Evolutionary conservation across 2,329 filamentous ascomycete genomes (phyloP).

Genomic region (Penicillium sp.): DNA sequence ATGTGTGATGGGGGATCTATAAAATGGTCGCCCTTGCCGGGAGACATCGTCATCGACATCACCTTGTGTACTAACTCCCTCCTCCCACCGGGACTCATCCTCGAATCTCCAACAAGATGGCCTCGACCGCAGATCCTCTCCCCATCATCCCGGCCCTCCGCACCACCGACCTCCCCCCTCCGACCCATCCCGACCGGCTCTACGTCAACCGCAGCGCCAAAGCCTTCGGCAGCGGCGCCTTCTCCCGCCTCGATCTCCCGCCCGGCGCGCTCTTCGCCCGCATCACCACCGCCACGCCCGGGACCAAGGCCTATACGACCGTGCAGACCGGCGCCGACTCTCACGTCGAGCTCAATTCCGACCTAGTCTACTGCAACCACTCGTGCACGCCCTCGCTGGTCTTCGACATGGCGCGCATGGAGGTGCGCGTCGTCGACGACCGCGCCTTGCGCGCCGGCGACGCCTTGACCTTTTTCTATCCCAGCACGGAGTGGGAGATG

Average conservation of each 20-base stretch:
- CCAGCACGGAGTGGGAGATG: slow-evolving; percentile 52
- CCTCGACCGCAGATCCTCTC: slow-evolving; percentile 21
- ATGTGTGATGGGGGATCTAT: no score
- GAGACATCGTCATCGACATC: neutral
- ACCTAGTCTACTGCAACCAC: slow-evolving; percentile 58
- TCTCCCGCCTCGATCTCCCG: slow-evolving; percentile 51
- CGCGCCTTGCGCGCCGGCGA: slow-evolving; percentile 43
- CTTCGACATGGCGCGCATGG: slow-evolving; percentile 51
- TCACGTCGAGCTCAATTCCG: slow-evolving; percentile 58
- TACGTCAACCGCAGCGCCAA: slow-evolving; percentile 33
- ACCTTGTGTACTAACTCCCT: neutral
- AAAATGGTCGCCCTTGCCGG: no score
- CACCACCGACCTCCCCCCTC: slow-evolving; percentile 12
- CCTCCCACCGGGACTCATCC: neutral
- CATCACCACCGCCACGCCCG: slow-evolving; percentile 49
- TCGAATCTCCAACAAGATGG: slow-evolving; percentile 17
- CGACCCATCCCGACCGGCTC: slow-evolving; percentile 30
- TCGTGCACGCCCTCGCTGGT: slow-evolving; percentile 53
- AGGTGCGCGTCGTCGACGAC: slow-evolving; percentile 40
- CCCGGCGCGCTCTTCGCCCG: slow-evolving; percentile 49
- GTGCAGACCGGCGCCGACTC: slow-evolving; percentile 51
- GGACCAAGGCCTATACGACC: slow-evolving; percentile 49
- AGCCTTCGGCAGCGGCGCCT: slow-evolving; percentile 40
- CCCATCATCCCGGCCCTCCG: slow-evolving; percentile 11
- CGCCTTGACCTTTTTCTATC: slow-evolving; percentile 50